These are phyloP conservation scores for Parascedosporium putredinis DNA, from an alignment of 2,329 filamentous ascomycete genomes.

Conservation along the genomic window DNA sequence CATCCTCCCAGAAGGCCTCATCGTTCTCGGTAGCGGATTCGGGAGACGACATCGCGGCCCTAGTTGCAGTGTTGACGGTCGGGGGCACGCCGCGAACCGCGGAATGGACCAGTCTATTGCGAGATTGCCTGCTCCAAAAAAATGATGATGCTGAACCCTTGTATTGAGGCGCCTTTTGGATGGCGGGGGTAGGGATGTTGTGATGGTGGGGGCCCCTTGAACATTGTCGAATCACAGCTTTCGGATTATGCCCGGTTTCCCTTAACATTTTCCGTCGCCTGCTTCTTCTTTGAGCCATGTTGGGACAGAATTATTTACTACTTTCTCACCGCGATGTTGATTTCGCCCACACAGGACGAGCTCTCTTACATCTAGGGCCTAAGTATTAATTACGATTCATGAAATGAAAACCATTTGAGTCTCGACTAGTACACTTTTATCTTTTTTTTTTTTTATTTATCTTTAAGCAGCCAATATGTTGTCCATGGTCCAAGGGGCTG, in stretches of 20 bases:
- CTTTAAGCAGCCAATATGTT: too few relatives aligned
- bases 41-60: neutral
- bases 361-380: too few relatives aligned
- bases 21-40: constrained; percentile 1
- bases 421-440: too few relatives aligned
- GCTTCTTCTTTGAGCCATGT: too few relatives aligned
- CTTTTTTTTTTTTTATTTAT: too few relatives aligned
- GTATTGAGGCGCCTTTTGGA: neutral
- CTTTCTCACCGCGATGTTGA: too few relatives aligned
- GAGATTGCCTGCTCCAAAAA: neutral
- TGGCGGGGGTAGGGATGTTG: neutral
- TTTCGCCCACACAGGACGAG: too few relatives aligned
- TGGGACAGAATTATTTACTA: too few relatives aligned
- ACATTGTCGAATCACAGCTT: constrained; percentile 1
- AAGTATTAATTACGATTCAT: too few relatives aligned
- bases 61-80: neutral
- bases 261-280: neutral
- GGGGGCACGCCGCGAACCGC: neutral
- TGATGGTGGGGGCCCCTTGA: neutral
- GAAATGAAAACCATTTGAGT: too few relatives aligned
- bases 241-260: neutral
- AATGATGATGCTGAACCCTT: neutral
- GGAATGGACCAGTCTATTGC: neutral
- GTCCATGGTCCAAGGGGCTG: too few relatives aligned
- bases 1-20: neutral